Evolutionary conservation across 495 filamentous ascomycete genomes (phyloP).

Genomic region (Penicillium egyptiacum): DNA sequence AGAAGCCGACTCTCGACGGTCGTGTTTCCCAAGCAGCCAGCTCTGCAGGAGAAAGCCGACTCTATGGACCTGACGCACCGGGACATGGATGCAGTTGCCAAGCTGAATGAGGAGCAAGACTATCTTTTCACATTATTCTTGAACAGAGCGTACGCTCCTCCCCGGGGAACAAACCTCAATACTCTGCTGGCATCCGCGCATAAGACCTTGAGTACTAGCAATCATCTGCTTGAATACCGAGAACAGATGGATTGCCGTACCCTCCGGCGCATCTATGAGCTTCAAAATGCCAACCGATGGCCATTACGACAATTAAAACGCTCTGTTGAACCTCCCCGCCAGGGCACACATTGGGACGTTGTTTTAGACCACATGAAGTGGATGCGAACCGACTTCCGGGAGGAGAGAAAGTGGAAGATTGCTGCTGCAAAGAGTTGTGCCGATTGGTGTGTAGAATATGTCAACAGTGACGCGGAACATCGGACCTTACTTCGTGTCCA

Average conservation of each 20-base stretch:
- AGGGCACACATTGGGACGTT: constrained; percentile 77
- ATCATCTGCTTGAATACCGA: constrained; percentile 71
- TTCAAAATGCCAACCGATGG: constrained; percentile 88
- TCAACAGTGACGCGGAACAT: constrained; percentile 59
- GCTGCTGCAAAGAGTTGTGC: constrained; percentile 75
- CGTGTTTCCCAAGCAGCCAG: constrained; percentile 67
- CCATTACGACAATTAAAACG: constrained; percentile 83
- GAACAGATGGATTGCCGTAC: constrained; percentile 85
- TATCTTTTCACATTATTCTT: constrained; percentile 81
- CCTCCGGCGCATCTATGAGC: constrained; percentile 76
- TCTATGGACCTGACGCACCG: constrained; percentile 38
- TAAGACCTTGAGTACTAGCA: constrained; percentile 77
- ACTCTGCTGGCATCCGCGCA: constrained; percentile 70
- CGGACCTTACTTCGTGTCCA: constrained; percentile 66
- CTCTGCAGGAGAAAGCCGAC: constrained; percentile 42
- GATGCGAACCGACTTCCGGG: constrained; percentile 93
- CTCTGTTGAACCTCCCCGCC: constrained; percentile 71
- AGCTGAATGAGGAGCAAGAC: constrained; percentile 59
- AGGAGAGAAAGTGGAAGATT: constrained; percentile 92
- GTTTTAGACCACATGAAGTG: constrained; percentile 90
- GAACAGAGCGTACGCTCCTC: constrained; percentile 63
- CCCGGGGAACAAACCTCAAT: constrained; percentile 60
- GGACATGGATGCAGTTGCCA: constrained; percentile 49
- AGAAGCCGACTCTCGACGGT: constrained; percentile 72
- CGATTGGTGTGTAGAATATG: constrained; percentile 77